Evolutionary conservation across 345 rosid species (phyloP), one percentile per base, ranked within the genome.

Genomic region (Acer yangbiense): DNA sequence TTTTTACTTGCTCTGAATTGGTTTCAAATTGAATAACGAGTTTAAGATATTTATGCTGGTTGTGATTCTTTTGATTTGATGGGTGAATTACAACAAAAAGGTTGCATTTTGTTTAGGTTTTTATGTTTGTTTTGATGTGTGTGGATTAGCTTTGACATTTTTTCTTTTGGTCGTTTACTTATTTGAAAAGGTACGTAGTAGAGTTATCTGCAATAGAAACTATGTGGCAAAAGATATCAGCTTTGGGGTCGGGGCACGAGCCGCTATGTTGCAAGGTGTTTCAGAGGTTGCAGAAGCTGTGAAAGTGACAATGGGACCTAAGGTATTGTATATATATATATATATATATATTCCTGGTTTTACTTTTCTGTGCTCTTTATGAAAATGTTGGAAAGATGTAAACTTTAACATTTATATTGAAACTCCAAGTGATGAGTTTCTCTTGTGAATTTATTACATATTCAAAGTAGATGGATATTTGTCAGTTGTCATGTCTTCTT

Each of bases 261-360:
- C 98, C 10, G 95, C 94, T 62, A 82, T 95, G 93, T 82, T 93
- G 87, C 94, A 90, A 80, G 99, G 98, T 77, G 96, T 95, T 58
- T 87, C 94, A 2, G 98, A 93, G 81, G 93, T 95, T 68, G 98
- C 99, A 20, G 94, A 93, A 74, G 98, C 99, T 65, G 99, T 95
- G 8, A 95, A 93, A 85, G 97, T 90, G 77, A 92, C 99, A 0
- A 93, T 95, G 99, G 99, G 99, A 27, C 98, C 98, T 8, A 90
- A 91, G 98, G 98, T 95, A 83, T 29, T 29, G 32, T 29, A 27
- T 27, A 6, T 58, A 18, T 58, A 7, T 71, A 20, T 12, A 44
- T 58, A 16, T n/a, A 20, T 58, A 18, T 58, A 8, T 72, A 16
- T 8, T 16, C 18, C 72, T 23, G 17, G 63, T 21, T 58, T 41